Evolutionary conservation across 345 rosid genomes (phyloP).

Genomic region (Orychophragmus violaceus): DNA sequence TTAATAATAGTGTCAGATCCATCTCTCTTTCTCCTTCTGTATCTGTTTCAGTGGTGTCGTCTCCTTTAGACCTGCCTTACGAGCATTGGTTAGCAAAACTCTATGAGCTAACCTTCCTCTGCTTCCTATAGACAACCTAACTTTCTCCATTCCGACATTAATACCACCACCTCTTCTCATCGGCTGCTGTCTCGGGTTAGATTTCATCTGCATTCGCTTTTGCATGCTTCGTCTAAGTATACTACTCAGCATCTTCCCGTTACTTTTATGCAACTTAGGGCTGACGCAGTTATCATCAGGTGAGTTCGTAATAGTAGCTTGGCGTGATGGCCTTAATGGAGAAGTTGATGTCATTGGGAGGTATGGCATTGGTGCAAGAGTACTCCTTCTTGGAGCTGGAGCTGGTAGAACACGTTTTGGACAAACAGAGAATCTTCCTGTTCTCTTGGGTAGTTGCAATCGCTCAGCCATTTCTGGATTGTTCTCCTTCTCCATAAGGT

Average conservation of each 20-base stretch:
- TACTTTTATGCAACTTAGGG: constrained; percentile 46
- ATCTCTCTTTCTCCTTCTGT: constrained; percentile 67
- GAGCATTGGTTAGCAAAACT: constrained; percentile 48
- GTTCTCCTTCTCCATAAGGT: constrained; percentile 78
- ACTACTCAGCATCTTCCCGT: constrained; percentile 48
- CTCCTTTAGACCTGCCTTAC: constrained; percentile 53
- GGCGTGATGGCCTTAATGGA: constrained; percentile 27
- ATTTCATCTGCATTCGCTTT: constrained; percentile 42
- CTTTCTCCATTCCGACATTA: constrained; percentile 79
- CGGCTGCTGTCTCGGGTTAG: constrained; percentile 54
- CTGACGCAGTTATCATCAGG: constrained; percentile 46
- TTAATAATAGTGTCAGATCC: constrained; percentile 21
- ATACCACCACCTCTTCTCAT: constrained; percentile 68
- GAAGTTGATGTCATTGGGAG: constrained; percentile 30
- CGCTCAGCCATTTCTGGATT: constrained; percentile 58
- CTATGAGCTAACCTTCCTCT: constrained; percentile 67
- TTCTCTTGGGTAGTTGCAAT: constrained; percentile 48
- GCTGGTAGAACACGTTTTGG: constrained; percentile 34
- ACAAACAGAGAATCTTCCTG: constrained; percentile 74
- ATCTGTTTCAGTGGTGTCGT: constrained; percentile 45
- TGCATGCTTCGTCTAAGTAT: constrained; percentile 67
- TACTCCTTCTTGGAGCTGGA: constrained; percentile 66
- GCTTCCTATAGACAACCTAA: constrained; percentile 79
- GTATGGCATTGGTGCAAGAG: constrained; percentile 61
- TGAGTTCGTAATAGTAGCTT: constrained; percentile 18